Evolutionary conservation across 148 eudicot genomes (phyloP), one percentile per base, ranked within the genome.

Genomic region (Simmondsia chinensis): DNA sequence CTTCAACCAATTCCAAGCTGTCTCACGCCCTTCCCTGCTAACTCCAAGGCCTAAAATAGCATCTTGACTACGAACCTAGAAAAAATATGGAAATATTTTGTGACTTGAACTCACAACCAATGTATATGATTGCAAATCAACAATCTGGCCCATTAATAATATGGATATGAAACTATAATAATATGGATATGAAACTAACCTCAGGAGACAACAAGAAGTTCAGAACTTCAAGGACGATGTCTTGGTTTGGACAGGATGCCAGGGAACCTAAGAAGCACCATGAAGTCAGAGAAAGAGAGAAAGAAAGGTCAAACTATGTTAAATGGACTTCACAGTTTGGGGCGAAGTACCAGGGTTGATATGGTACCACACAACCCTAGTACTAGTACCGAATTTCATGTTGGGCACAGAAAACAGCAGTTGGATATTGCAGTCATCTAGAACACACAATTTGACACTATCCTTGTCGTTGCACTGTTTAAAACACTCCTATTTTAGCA

Each of bases 11-110:
- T 60, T 70, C 99, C 99, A 91, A 38, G 95, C 88, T 24, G 66
- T 75, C 57, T 91, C 99, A 53, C 77, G 94, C 34, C 86, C 88
- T 59, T 77, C 79, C 44, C 36, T 31, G 48, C 83, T 55, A 31
- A 91, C 86, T 18, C 64, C 38, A 41, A 91, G 68, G 44, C 99
- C 95, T 64, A 52, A 62, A 21, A 91, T 51, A 51, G 58, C 94
- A 72, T 91, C 99, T 74, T 91, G 99, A 54, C 75, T 79, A 52
- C 99, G 84, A 43, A 91, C 95, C 99, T 85, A 39, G 4, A 54
- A 41, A 9, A 14, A 57, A 22, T 44, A 47, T 48, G 20, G 41
- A 41, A 37, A 13, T 6, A n/a, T 18, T 17, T 12, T 17, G 25
- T 41, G 31, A 12, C 39, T 20, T 23, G 8, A 38, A 46, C 15